Evolutionary conservation across 805 yeast genomes (phyloP).

Genomic region (Barnettozyma populi): DNA sequence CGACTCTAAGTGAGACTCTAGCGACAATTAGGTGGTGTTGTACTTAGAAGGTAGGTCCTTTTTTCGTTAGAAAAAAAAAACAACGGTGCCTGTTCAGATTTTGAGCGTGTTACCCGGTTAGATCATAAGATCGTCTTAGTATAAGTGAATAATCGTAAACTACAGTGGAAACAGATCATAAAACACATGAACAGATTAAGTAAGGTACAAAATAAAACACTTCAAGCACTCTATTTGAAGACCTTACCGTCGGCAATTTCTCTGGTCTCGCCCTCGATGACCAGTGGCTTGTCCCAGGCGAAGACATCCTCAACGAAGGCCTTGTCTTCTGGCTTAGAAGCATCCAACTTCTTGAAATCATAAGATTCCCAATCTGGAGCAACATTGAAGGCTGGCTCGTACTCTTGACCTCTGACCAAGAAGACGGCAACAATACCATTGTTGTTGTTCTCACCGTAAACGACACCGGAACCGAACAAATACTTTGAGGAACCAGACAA

Average conservation of each 20-base stretch:
- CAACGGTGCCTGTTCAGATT: background rate
- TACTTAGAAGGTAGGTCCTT: background rate
- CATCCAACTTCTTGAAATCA: slow-evolving; percentile 75
- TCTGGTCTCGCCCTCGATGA: slow-evolving; percentile 68
- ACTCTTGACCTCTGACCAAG: slow-evolving; percentile 92
- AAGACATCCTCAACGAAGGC: slow-evolving; percentile 84
- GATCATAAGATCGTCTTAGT: too few species aligned
- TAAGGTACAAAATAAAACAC: background rate
- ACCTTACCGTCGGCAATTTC: slow-evolving; percentile 98
- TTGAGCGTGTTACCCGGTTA: background rate
- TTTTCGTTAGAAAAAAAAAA: background rate
- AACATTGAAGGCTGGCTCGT: slow-evolving; percentile 87
- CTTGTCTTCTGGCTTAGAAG: slow-evolving; percentile 68
- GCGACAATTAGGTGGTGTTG: slow-evolving; percentile 1
- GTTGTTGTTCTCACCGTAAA: slow-evolving; percentile 97
- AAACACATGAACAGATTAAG: background rate
- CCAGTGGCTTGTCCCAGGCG: slow-evolving; percentile 97
- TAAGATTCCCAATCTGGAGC: slow-evolving; percentile 99
- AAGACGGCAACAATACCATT: slow-evolving; percentile 96
- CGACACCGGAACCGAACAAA: slow-evolving; percentile 90
- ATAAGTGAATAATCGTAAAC: background rate
- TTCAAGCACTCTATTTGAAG: slow-evolving; percentile 56
- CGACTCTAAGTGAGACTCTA: background rate
- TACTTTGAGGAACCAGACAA: slow-evolving; percentile 86
- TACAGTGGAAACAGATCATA: slow-evolving; percentile 1